A percentile compares a stretch with the other conserved stretches of the same genome.
phyloP scores from a whole-genome alignment of 176 grass and related monocot genomes.

The Oryza meridionalis region DNA sequence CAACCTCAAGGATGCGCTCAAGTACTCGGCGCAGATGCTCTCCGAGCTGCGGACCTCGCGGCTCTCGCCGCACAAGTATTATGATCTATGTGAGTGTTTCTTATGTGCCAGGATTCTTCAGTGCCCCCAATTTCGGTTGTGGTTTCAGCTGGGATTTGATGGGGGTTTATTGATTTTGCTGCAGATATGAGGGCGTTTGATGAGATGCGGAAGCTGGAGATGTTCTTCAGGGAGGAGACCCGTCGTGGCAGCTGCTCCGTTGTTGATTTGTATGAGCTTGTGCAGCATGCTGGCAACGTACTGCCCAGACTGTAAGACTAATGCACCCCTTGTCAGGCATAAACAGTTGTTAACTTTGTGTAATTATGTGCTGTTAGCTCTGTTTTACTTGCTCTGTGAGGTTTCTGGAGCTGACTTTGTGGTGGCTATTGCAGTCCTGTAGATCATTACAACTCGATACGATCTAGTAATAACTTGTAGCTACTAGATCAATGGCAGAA shows the following conservation, averaged over 20 bases:
- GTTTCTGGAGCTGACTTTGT: neutral
- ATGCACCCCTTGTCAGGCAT: neutral
- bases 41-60: constrained; percentile 95
- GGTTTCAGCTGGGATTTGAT: constrained; percentile 27
- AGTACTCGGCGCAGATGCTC: constrained; percentile 98
- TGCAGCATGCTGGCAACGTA: constrained; percentile 95
- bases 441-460: neutral
- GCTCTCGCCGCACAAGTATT: constrained; percentile 97
- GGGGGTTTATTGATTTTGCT: constrained; percentile 16
- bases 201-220: constrained; percentile 95
- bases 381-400: neutral
- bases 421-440: neutral
- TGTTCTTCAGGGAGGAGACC: constrained; percentile 98
- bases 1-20: constrained; percentile 97
- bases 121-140: constrained; percentile 8
- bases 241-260: constrained; percentile 78
- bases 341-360: neutral
- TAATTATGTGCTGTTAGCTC: neutral
- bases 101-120: neutral
- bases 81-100: constrained; percentile 80
- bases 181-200: constrained; percentile 98
- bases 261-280: constrained; percentile 90
- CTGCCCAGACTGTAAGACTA: constrained; percentile 87
- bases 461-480: neutral
- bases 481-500: neutral